phyloP scores from a whole-genome alignment of 2,329 filamentous ascomycete species.

The Neonectria hederae region DNA sequence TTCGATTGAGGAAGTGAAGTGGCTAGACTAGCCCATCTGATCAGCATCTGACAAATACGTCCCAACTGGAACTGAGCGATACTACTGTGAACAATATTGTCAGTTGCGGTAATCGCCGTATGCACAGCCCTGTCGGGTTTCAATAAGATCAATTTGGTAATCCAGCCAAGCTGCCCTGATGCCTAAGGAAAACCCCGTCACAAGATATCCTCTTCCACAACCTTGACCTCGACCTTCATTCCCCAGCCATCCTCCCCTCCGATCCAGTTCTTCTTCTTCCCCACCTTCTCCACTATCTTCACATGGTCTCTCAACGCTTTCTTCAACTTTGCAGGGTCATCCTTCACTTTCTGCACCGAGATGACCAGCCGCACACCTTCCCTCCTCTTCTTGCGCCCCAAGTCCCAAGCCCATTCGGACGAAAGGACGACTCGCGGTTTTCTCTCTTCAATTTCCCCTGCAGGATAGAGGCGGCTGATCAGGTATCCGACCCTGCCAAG shows the following conservation, averaged over 20 bases:
- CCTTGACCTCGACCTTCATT: constrained; percentile 22
- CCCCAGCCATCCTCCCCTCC: constrained; percentile 27
- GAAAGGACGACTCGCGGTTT: constrained; percentile 24
- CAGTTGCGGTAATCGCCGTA: too few species aligned
- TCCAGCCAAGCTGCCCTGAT: not conserved
- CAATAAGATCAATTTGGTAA: not conserved
- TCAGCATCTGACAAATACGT: too few species aligned
- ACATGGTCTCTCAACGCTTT: constrained; percentile 21
- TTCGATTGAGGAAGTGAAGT: too few species aligned
- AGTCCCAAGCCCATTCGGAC: constrained; percentile 24
- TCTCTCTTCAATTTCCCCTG: constrained; percentile 20
- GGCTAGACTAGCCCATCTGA: too few species aligned
- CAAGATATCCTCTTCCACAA: constrained; percentile 26
- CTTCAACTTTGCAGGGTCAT: constrained; percentile 25
- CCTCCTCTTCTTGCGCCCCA: constrained; percentile 16
- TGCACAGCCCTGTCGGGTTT: too few species aligned
- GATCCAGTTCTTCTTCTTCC: constrained; percentile 27
- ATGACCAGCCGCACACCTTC: constrained; percentile 19
- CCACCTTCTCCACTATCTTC: constrained; percentile 25
- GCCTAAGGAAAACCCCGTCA: not conserved
- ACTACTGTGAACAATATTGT: too few species aligned
- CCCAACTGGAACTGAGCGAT: too few species aligned
- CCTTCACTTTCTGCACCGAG: constrained; percentile 23
- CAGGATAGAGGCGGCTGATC: constrained; percentile 20
- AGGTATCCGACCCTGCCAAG: constrained; percentile 24